Evolutionary conservation across 2,329 filamentous ascomycete species (phyloP).

Genomic region (Cadophora sp.): DNA sequence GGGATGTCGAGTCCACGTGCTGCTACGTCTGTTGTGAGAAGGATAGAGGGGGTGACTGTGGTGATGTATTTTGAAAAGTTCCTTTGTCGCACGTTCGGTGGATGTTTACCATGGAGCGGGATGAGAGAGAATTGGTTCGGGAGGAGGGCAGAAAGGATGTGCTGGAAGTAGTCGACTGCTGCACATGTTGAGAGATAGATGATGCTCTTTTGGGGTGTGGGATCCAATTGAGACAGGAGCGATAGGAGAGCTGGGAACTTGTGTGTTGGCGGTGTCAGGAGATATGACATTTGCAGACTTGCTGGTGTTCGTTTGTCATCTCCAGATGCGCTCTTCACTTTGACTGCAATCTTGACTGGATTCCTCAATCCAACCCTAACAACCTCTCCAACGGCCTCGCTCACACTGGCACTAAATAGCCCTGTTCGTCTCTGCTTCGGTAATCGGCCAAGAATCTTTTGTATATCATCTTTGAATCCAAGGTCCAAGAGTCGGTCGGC

Average conservation of each 20-base stretch:
- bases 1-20: conserved; percentile 92
- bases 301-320: conserved; percentile 90
- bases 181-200: conserved; percentile 94
- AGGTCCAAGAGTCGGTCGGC: conserved; percentile 91
- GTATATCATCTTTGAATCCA: conserved; percentile 90
- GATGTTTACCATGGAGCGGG: conserved; percentile 90
- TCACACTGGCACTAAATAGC: conserved; percentile 94
- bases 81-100: conserved; percentile 83
- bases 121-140: conserved; percentile 73
- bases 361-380: conserved; percentile 92
- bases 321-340: conserved; percentile 79
- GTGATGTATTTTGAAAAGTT: conserved; percentile 85
- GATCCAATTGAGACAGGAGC: conserved; percentile 72
- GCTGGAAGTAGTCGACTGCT: conserved; percentile 91
- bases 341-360: conserved; percentile 92
- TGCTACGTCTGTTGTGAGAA: conserved; percentile 92
- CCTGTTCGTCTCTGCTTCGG: conserved; percentile 95
- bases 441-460: conserved; percentile 80
- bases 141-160: conserved; percentile 76
- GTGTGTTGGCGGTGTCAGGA: conserved; percentile 75
- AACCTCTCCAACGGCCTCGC: conserved; percentile 91
- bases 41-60: conserved; percentile 75
- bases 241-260: conserved; percentile 79
- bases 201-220: conserved; percentile 82
- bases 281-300: conserved; percentile 89